Evolutionary conservation across 225 moss, liverwort and hornwort species (phyloP), one percentile per base, ranked within the genome.

Genomic region (Lunularia cruciata): DNA sequence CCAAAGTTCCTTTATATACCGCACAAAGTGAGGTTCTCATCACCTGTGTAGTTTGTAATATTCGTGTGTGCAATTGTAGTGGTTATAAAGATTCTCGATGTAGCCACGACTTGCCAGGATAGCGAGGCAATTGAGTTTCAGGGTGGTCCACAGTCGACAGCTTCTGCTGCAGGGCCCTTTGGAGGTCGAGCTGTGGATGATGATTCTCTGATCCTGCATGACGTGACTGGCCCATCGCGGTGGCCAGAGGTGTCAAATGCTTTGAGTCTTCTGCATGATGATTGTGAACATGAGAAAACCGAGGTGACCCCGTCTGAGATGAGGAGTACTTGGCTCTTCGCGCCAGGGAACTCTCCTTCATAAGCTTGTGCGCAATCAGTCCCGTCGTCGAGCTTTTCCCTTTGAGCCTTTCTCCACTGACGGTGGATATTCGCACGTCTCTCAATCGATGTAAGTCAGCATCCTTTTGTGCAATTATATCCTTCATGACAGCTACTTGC

Each of bases 401-500:
- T 59, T 74, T 57, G 47, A 73, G 70, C 8, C 69, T 48, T 46
- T 81, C 76, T 40, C 31, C 49, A 52, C 67, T 49, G 10, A 67
- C 22, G 35, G 67, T 63, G 22, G 76, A 70, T 5, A 76, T 76
- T 20, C 76, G 76, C 25, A 76, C 0, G 8, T 32, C 33, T 40
- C 69, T 63, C 12, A 78, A 47, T 20, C 83, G 75, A 20, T 76
- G 75, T 58, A 56, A 30, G 59, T 83, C 83, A 11, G 68, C 67
- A 56, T 83, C 83, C 59, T 76, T 83, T 49, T 83, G 78, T 14
- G 75, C 27, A 32, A 78, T 36, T 7, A 46, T 57, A 20, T 83
- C 83, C 68, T 69, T 78, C 58, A 83, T 66, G 23, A 20, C 71
- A 5, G 63, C 67, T 57, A 91, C 87, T 84, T 88, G 91, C 57